Base-by-base conservation (phyloP, 2,329 filamentous ascomycete species). In the Phialophora verrucosa region DNA sequence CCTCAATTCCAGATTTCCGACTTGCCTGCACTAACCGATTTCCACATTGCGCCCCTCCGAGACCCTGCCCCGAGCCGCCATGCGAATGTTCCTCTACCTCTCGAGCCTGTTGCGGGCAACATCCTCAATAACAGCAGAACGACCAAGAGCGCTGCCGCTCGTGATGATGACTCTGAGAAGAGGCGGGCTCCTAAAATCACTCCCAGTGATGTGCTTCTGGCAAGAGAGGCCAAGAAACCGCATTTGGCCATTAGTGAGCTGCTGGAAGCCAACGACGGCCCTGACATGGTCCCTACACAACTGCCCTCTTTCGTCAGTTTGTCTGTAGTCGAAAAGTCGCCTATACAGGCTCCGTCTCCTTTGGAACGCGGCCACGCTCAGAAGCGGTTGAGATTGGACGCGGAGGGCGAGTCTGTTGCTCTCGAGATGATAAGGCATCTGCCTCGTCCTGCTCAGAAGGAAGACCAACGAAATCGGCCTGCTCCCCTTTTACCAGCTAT, bases 21-120 rank as follows among this genome's bases (percentile, higher is more conserved):
- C 69, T 74, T 80, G 31, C 78, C 79, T 60, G 77, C 80, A 62
- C 75, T 78, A 11, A 77, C 75, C 38, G 74, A 77, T 67, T 74
- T 83, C 59, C 79, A 78, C 64, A 83, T 83, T 58, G 77, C 82
- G 67, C 81, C 82, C 60, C 76, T 83, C 25, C 81, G 81, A 35
- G 78, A 82, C 69, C 81, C 80, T 12, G 76, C 78, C 23, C 79
- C 80, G 25, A 77, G 79, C 14, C 77, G 78, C 44, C 75, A 75
- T 44, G 74, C 79, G 66, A 79, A 77, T 61, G 73, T 76, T 44
- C 80, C 80, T n/a, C 77, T 77, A 20, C 80, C 80, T 25, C 76
- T 83, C 57, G 81, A 83, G 69, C 81, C 81, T 70, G 73, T 60
- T 61, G 70, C 58, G 72, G 73, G 49, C 76, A 76, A 79, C 66